Evolutionary conservation across 179 eudicot genomes (phyloP), one percentile per base, ranked within the genome.

Genomic region (Drosera spatulata): DNA sequence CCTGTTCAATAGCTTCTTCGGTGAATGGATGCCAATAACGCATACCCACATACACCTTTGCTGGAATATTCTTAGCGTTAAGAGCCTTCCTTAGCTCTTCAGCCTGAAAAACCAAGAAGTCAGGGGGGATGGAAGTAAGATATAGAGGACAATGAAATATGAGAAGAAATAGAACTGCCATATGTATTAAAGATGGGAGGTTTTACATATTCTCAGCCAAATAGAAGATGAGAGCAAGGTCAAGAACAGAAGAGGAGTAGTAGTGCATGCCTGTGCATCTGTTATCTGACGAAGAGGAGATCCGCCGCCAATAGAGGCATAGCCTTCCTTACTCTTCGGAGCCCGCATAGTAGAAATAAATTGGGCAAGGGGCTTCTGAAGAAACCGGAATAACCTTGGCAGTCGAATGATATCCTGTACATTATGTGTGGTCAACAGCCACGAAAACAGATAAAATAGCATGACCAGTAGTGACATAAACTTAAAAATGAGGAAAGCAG

Each of bases 21-120:
- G 99, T 94, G 72, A 94, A 94, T 3, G 99, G 99, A 73, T 94
- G 99, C 99, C 99, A 94, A 64, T 94, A 94, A 47, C 99, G 99
- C 99, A 94, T 94, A 45, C 97, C 99, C 59, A 94, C 99, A 63
- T 94, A 94, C n/a, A 94, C 99, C 65, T 90, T 78, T 53, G 97
- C 99, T 0, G 97, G 94, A 46, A 94, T 85, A 77, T 83, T 76
- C 75, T 90, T 94, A 37, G 66, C 77, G 47, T 50, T 75, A 15
- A 94, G 88, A 65, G 99, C 86, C 73, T 81, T 90, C 66, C 80
- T 76, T 71, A 94, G 73, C 71, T 74, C 97, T 70, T 85, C 94
- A 48, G 97, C 99, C 99, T 94, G 75, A 38, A 47, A 58, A 61
- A 58, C n/a, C 66, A 66, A 60, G 59, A 37, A 14, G 41, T 33